Conservation (phyloP, 148 eudicot genomes). For the Tetragonia tetragonoides region DNA sequence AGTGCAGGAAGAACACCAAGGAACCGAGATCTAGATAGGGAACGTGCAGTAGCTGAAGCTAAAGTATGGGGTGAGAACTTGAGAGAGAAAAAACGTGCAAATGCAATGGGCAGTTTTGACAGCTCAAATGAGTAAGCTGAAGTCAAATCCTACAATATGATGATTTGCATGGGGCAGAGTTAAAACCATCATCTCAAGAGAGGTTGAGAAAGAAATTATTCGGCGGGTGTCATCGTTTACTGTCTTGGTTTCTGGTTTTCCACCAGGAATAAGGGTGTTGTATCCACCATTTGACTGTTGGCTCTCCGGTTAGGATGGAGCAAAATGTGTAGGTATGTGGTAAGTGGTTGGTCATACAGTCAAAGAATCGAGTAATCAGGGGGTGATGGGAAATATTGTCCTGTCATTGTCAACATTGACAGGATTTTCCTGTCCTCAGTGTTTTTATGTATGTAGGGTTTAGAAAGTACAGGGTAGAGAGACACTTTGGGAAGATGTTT, state of each 20-base stretch:
- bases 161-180: not conserved
- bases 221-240: conserved; percentile 16
- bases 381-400: conserved; percentile 1
- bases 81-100: conserved; percentile 72
- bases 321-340: conserved; percentile 28
- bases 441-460: conserved; percentile 30
- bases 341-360: conserved; percentile 19
- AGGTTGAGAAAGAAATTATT: not conserved
- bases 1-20: conserved; percentile 66
- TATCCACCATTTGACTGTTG: conserved; percentile 15
- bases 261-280: conserved; percentile 23
- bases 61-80: conserved; percentile 96
- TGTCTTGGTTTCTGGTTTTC: conserved; percentile 28
- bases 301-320: conserved; percentile 25
- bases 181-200: conserved; percentile 6
- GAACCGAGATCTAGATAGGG: conserved; percentile 74
- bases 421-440: conserved; percentile 6
- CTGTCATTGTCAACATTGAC: conserved; percentile 9
- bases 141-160: not conserved
- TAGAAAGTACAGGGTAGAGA: conserved; percentile 31
- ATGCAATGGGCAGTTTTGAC: conserved; percentile 65
- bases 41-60: conserved; percentile 93
- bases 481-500: conserved; percentile 18
- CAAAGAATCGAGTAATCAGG: conserved; percentile 17
- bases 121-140: conserved; percentile 46